Evolutionary conservation across 768 basidiomycete genomes (phyloP).

Genomic region (Calocera viscosa): DNA sequence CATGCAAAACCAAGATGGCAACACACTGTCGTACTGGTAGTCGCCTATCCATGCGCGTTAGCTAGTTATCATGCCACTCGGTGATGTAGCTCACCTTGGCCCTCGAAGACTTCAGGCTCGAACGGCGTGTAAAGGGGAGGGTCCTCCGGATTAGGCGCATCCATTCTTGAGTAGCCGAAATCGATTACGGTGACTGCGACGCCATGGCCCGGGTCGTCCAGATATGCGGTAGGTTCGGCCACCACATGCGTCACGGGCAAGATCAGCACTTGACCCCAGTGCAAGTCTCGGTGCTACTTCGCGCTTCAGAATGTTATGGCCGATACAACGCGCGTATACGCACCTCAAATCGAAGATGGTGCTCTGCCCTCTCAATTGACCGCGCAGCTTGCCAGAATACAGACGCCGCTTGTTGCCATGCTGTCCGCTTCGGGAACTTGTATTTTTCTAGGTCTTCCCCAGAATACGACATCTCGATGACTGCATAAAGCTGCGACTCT

Average conservation of each 20-base stretch:
- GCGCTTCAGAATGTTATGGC: neutral
- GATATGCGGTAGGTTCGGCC: slow-evolving; percentile 20
- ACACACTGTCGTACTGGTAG: neutral
- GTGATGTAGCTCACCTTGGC: slow-evolving; percentile 47
- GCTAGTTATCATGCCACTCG: neutral
- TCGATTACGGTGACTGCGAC: slow-evolving; percentile 82
- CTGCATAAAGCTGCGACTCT: slow-evolving; percentile 68
- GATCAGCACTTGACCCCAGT: slow-evolving; percentile 92
- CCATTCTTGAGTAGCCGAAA: slow-evolving; percentile 81
- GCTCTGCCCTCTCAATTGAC: slow-evolving; percentile 67
- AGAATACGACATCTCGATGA: slow-evolving; percentile 82
- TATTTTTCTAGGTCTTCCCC: slow-evolving; percentile 85
- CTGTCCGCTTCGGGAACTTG: slow-evolving; percentile 38
- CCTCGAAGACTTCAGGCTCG: slow-evolving; percentile 83
- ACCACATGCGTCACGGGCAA: slow-evolving; percentile 24
- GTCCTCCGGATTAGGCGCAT: slow-evolving; percentile 35
- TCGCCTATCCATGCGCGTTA: neutral
- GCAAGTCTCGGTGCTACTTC: slow-evolving; percentile 88
- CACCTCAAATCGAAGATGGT: slow-evolving; percentile 77
- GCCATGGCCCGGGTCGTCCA: slow-evolving; percentile 58
- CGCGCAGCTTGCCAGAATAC: slow-evolving; percentile 84
- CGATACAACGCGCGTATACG: slow-evolving; percentile 18
- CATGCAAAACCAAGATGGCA: neutral
- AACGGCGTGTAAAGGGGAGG: slow-evolving; percentile 62
- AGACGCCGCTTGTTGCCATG: slow-evolving; percentile 78